Conservation (phyloP, 176 grass and related monocot species). For the Oryza glumipatula region DNA sequence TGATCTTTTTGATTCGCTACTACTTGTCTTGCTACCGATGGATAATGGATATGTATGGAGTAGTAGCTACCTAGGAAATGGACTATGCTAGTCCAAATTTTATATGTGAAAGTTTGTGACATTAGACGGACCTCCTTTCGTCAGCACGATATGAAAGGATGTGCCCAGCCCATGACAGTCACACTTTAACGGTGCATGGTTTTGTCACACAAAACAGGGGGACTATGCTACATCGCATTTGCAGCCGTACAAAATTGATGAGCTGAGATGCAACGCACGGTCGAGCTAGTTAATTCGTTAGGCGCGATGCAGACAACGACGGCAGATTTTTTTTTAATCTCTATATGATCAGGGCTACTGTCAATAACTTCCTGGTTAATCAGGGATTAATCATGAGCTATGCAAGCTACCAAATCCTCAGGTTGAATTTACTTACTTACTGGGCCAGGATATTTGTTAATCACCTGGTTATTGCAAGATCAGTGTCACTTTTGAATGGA, state of each 20-base stretch:
- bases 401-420: too few relatives aligned
- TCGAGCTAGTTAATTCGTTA: not conserved
- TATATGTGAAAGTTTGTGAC: not conserved
- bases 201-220: not conserved
- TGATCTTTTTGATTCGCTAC: not conserved
- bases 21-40: not conserved
- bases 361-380: not conserved
- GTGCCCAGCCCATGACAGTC: not conserved
- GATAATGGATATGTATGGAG: not conserved
- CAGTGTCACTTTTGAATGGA: too few relatives aligned
- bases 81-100: not conserved
- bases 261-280: not conserved
- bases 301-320: too few relatives aligned
- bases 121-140: not conserved
- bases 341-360: not conserved
- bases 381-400: not conserved
- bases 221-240: not conserved
- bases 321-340: not conserved
- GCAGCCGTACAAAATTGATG: not conserved
- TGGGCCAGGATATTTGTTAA: too few relatives aligned
- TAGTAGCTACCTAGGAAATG: not conserved
- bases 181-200: not conserved
- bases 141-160: not conserved
- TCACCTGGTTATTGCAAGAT: too few relatives aligned
- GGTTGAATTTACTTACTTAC: too few relatives aligned